Base-by-base conservation (phyloP, 345 rosid species). In the Excoecaria agallocha region DNA sequence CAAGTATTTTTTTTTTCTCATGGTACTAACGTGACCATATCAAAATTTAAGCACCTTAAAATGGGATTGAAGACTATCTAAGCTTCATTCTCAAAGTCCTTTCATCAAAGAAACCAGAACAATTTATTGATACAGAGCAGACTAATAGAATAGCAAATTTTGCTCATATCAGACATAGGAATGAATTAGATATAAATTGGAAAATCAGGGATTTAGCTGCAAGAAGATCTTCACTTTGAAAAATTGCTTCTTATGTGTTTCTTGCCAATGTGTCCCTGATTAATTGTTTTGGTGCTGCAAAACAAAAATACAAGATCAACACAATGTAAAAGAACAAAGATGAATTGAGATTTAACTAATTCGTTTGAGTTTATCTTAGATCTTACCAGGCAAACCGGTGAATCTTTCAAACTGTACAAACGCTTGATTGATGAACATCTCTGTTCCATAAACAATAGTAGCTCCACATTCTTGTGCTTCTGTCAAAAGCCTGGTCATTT, bases 381-480 rank as follows among this genome's bases (percentile, higher is more conserved):
- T 58, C 62, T 82, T 84, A 85, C 90, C 91, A 1, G 91, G 91
- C 70, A 82, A 82, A 49, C 89, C 87, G 1, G 91, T 86, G 88
- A 87, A 89, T 81, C 78, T 86, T 71, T 87, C 89, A 39, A 86
- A 77, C 76, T 86, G 93, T 79, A 80, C 84, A 67, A 77, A 89
- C 62, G 88, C 91, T 76, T 87, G 89, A 48, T 82, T 84, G 81
- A 86, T 72, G 75, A 89, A 78, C 91, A 87, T 87, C 66, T 89
- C 89, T 0, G 87, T 80, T 22, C 93, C 88, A 16, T 75, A 84
- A 38, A 87, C 93, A 12, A 73, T 65, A 0, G 55, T 83, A 25
- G 85, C 89, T 51, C 93, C 91, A 57, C 78, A 76, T 67, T 89
- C 88, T 65, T 83, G 79, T 63, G 88, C 89, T 76, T 89, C 93